Evolutionary conservation across 331 rosid genomes (phyloP), one percentile per base, ranked within the genome.

Genomic region (Phaseolus coccineus): DNA sequence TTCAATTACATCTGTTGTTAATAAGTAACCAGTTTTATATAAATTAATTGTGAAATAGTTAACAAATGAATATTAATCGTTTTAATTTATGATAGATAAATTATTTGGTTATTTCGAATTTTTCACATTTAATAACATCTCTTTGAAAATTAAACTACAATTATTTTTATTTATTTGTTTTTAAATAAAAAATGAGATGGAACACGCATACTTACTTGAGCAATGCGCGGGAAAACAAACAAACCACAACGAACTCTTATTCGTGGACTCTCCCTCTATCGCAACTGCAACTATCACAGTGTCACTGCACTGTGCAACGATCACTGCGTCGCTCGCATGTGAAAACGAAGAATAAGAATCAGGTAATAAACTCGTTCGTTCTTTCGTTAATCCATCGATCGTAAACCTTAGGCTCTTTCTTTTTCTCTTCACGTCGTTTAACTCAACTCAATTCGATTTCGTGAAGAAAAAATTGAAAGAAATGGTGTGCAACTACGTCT

Each of bases 151-250:
- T 37, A 5, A 37, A 37, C 42, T 37, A 6, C 1, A 37, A 6
- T 37, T 37, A 37, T 37, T 37, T 37, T 37, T 6, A 1, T 37
- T 37, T 37, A 37, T 37, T 37, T 35, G 5, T 35, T 37, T 37
- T 1, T 5, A 37, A 37, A 37, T 37, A 3, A 37, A 6, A 37
- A 37, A 37, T 37, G 42, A 8, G 46, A 40, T 9, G 33, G 16
- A 22, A 7, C 9, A 51, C 56, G 22, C 5, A 58, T 6, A 58
- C 39, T 58, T 6, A 58, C 37, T 27, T 27, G 4, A 4, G 3
- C 64, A 27, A 67, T 68, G 40, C 82, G 84, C 88, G 88, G 84
- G 69, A 73, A 78, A 79, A 57, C 4, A 37, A 69, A 81, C 80
- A 56, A 52, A 42, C 73, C 5, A 39, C 19, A 77, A 77, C 83